A percentile compares a stretch with the other conserved stretches of the same genome.
Evolutionary conservation across 2,329 filamentous ascomycete genomes (phyloP).

Genomic region (Stylonectria norvegica): DNA sequence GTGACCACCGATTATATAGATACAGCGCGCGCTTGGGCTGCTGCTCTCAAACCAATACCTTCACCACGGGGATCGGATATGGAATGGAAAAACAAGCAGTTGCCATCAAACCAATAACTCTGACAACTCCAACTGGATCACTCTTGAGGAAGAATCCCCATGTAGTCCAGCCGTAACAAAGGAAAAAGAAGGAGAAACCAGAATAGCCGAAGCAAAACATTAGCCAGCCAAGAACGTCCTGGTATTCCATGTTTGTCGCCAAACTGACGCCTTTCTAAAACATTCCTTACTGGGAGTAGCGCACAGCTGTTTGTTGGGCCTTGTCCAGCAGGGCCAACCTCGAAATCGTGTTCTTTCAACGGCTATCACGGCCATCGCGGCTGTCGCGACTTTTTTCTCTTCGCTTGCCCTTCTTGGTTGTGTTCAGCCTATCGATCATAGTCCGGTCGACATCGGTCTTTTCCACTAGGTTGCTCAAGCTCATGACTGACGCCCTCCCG

Average conservation of each 20-base stretch:
- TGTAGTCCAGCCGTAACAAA: conserved; percentile 14
- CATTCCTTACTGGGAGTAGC: too few species aligned
- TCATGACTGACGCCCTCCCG: conserved; percentile 46
- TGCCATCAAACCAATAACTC: too few species aligned
- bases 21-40: conserved; percentile 14
- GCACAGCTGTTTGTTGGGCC: too few species aligned
- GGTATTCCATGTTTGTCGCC: conserved; percentile 32
- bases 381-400: not conserved
- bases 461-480: conserved; percentile 49
- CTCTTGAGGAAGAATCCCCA: too few species aligned
- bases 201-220: conserved; percentile 14
- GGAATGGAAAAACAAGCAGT: too few species aligned
- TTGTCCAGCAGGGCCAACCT: conserved; percentile 28
- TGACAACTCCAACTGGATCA: too few species aligned
- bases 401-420: conserved; percentile 8
- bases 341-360: too few species aligned
- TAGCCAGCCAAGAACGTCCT: too few species aligned
- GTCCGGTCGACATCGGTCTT: conserved; percentile 52
- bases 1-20: conserved; percentile 26
- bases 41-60: conserved; percentile 19
- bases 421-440: conserved; percentile 53
- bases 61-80: too few species aligned
- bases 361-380: not conserved
- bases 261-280: conserved; percentile 30
- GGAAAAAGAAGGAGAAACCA: conserved; percentile 13